phyloP scores from a whole-genome alignment of 2,329 filamentous ascomycete genomes.

The Sporothrix pallida region DNA sequence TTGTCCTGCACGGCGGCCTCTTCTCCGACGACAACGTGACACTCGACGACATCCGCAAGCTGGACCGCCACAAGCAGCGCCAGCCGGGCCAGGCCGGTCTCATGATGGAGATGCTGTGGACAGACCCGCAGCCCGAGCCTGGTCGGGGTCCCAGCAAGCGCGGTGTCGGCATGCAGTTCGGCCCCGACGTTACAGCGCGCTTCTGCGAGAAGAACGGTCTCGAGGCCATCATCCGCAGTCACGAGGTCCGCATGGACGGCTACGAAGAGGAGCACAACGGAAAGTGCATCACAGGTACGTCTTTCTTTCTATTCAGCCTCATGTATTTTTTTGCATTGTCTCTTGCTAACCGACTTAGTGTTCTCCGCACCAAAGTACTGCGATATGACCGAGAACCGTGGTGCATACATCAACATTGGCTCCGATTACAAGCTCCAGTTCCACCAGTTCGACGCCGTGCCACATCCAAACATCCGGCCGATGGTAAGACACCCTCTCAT shows the following conservation, averaged over 20 bases:
- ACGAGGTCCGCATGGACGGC: conserved; percentile 99
- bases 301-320: background rate
- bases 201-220: conserved; percentile 97
- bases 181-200: conserved; percentile 91
- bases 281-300: conserved; percentile 85
- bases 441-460: conserved; percentile 93
- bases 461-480: conserved; percentile 91
- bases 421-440: conserved; percentile 90
- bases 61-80: conserved; percentile 51
- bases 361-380: conserved; percentile 98
- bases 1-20: conserved; percentile 91
- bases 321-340: background rate
- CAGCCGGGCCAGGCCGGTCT: conserved; percentile 81
- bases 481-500: conserved; percentile 64
- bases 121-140: conserved; percentile 84
- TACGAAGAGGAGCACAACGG: conserved; percentile 98
- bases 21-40: conserved; percentile 95
- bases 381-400: conserved; percentile 96
- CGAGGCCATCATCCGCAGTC: conserved; percentile 92
- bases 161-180: conserved; percentile 95
- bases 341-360: conserved; percentile 56
- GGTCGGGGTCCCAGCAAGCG: conserved; percentile 95
- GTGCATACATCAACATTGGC: conserved; percentile 96
- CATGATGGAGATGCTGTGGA: conserved; percentile 99
- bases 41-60: conserved; percentile 80